Evolutionary conservation across 1,284 basidiomycete species (phyloP).

Genomic region (Gymnopus androsaceus): DNA sequence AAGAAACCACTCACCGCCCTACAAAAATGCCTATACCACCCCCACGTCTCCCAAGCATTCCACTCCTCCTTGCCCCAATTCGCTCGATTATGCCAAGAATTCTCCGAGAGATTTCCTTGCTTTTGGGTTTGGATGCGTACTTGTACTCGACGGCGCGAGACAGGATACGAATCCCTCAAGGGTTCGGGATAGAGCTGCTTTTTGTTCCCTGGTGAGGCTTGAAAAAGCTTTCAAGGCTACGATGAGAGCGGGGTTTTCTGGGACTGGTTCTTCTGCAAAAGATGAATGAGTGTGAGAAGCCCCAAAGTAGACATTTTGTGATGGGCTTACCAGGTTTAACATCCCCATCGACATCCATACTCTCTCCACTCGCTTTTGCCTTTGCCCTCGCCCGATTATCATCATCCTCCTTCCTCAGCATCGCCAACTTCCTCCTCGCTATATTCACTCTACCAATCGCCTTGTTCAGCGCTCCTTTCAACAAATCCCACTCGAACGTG

Average conservation of each 20-base stretch:
- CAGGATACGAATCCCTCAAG: slow-evolving; percentile 72
- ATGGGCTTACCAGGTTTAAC: slow-evolving; percentile 52
- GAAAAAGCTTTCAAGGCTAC: slow-evolving; percentile 73
- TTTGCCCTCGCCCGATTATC: slow-evolving; percentile 75
- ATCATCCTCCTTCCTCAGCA: slow-evolving; percentile 84
- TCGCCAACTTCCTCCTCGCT: slow-evolving; percentile 70
- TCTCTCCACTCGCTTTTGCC: slow-evolving; percentile 64
- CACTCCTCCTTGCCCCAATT: slow-evolving; percentile 73
- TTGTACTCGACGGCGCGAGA: slow-evolving; percentile 48
- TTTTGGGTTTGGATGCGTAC: slow-evolving; percentile 44
- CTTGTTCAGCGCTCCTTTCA: slow-evolving; percentile 84
- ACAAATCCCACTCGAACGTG: slow-evolving; percentile 79
- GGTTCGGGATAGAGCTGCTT: slow-evolving; percentile 63
- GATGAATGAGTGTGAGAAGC: neutral
- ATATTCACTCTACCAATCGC: slow-evolving; percentile 83
- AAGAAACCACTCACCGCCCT: slow-evolving; percentile 56
- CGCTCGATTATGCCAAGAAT: slow-evolving; percentile 68
- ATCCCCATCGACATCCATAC: slow-evolving; percentile 75
- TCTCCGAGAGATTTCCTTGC: slow-evolving; percentile 56
- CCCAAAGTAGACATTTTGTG: no score
- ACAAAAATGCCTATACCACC: slow-evolving; percentile 86
- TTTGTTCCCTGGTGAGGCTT: slow-evolving; percentile 73
- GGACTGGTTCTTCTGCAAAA: slow-evolving; percentile 47
- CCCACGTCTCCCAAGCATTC: slow-evolving; percentile 83
- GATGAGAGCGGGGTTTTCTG: slow-evolving; percentile 65